Evolutionary conservation across 1,139 yeast species (phyloP), one percentile per base, ranked within the genome.

Genomic region (Cylindricascospora bacillispora): DNA sequence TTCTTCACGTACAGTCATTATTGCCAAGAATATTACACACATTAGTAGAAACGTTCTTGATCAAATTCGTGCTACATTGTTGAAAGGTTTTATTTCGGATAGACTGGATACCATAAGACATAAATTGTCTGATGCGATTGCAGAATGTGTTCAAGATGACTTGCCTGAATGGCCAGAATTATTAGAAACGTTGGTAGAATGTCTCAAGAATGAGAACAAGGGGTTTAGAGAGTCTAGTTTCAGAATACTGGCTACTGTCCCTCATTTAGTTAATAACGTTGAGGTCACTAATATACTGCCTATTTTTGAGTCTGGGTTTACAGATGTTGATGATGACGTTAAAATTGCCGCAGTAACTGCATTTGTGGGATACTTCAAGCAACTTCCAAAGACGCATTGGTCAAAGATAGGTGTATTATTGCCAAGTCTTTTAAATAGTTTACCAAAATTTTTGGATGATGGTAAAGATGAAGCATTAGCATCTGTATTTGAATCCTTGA

Each of bases 261-360:
- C 98, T 6, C 78, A 76, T 37, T 62, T 86, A 25, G 68, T 86
- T 36, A 78, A 74, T 35, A 65, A 65, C 24, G 62, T 67, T 7
- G 67, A 68, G 41, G 61, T 77, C 29, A 62, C 64, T 27, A 68
- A 71, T 11, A 62, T 76, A 14, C 60, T 80, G 33, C 81, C 86
- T 3, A 63, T 83, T 25, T 85, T 83, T 53, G 74, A 73, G 42
- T 49, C 68, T 3, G 95, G 95, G 1, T 85, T 89, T 53, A 74
- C 70, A 13, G 97, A 89, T 52, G 50, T 61, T 2, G 64, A 67
- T 41, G 95, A 83, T 54, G 75, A 73, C 35, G 97, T 92, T 22
- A 73, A 93, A 51, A 81, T 89, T 39, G 80, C 95, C 13, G 82
- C 95, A 2, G 85, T 93, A 41, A 73, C 82, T 15, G 95, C 97